phyloP scores from a whole-genome alignment of 2,329 filamentous ascomycete species.

The Thielaviopsis punctulata region DNA sequence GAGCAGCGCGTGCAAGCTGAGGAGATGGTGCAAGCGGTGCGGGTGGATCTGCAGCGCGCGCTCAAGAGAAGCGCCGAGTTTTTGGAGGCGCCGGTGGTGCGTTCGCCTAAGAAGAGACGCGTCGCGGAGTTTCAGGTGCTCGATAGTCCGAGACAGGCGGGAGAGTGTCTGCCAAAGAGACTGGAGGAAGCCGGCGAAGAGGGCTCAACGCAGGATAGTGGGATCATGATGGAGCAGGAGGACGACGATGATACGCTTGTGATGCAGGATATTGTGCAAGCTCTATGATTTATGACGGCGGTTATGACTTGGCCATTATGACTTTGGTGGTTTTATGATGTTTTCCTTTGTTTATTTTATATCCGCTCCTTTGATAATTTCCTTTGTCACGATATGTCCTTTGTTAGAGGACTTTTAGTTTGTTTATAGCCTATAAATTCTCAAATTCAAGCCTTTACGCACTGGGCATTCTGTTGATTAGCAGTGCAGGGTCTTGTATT shows the following conservation, averaged over 20 bases:
- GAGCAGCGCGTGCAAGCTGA: slow-evolving; percentile 9
- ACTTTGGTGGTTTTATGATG: neutral
- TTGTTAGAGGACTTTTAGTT: neutral
- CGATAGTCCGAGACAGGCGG: neutral
- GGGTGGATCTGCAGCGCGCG: slow-evolving; percentile 7
- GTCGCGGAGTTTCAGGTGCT: neutral
- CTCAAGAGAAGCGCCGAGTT: slow-evolving; percentile 4
- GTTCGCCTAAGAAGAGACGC: neutral
- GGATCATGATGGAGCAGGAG: neutral
- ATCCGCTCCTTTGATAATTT: slow-evolving; percentile 1
- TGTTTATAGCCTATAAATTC: neutral
- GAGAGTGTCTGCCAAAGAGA: neutral
- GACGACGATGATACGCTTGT: slow-evolving; percentile 3
- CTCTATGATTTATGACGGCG: neutral
- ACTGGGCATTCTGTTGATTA: neutral
- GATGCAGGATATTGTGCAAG: neutral
- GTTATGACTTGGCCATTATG: neutral
- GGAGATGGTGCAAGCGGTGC: slow-evolving; percentile 10
- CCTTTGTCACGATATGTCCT: neutral
- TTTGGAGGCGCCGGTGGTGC: slow-evolving; percentile 1
- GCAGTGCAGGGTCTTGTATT: too few relatives aligned
- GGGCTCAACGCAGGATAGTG: neutral
- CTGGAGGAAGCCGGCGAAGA: neutral
- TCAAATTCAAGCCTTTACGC: neutral
- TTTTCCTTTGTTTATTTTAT: neutral